A percentile compares a stretch with the other conserved stretches of the same genome.
These are phyloP conservation scores for Panellus pusillus DNA, from an alignment of 768 basidiomycete genomes.

Conservation along the genomic window DNA sequence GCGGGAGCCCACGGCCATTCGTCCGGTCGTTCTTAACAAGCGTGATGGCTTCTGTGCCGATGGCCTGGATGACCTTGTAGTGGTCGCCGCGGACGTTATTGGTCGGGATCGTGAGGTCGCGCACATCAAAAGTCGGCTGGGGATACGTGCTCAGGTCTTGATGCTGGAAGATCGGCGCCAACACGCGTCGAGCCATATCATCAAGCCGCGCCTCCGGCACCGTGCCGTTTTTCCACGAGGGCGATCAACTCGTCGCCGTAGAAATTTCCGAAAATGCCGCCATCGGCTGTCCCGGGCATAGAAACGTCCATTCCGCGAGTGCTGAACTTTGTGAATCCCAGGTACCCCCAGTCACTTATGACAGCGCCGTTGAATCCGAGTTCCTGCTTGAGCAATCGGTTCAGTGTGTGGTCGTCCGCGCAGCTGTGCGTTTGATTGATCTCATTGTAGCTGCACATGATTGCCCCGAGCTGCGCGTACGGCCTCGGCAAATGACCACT, in stretches of 20 bases:
- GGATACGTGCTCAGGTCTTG: slow-evolving; percentile 11
- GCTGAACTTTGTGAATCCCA: slow-evolving; percentile 8
- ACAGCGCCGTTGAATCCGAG: slow-evolving; percentile 10
- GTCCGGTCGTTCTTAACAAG: slow-evolving; percentile 13
- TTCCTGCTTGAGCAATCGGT: slow-evolving; percentile 7
- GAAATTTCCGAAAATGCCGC: slow-evolving; percentile 6
- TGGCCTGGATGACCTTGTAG: slow-evolving; percentile 7
- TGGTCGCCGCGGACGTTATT: slow-evolving; percentile 15
- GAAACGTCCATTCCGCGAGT: slow-evolving; percentile 5
- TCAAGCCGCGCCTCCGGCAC: slow-evolving; percentile 10
- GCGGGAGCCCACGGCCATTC: slow-evolving; percentile 3
- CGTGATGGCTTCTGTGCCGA: slow-evolving; percentile 9
- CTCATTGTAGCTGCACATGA: slow-evolving; percentile 10
- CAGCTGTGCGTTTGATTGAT: slow-evolving; percentile 5
- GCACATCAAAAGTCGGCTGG: slow-evolving; percentile 4
- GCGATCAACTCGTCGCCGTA: slow-evolving; percentile 7
- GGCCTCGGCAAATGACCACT: slow-evolving; percentile 12
- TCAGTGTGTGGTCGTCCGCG: slow-evolving; percentile 6
- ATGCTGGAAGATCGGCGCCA: slow-evolving; percentile 10
- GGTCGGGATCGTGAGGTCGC: slow-evolving; percentile 6
- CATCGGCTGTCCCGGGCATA: slow-evolving; percentile 7
- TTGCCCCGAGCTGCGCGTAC: slow-evolving; percentile 4
- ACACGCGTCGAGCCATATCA: slow-evolving; percentile 8
- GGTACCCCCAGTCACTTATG: slow-evolving; percentile 10
- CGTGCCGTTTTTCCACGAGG: slow-evolving; percentile 3